A percentile compares a stretch with the other conserved stretches of the same genome.
These are phyloP conservation scores for Brassica incana DNA, from an alignment of 345 rosid genomes.

Conservation along the genomic window DNA sequence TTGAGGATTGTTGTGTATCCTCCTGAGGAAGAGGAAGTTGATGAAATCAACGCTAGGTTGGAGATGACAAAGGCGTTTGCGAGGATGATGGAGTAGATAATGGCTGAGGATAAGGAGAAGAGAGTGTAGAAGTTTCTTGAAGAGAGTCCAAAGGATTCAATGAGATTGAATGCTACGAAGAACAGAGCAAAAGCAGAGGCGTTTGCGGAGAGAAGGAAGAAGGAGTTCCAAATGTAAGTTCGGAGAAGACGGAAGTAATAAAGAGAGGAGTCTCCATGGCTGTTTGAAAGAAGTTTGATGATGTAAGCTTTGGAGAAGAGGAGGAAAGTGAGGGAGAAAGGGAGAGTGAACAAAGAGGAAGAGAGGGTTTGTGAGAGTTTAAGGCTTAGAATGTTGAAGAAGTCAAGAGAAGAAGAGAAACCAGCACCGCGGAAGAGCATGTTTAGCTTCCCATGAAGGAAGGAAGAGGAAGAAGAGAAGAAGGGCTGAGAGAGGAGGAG, in stretches of 20 bases:
- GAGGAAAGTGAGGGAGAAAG: constrained; percentile 72
- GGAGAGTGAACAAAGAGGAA: constrained; percentile 59
- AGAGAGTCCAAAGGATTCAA: constrained; percentile 47
- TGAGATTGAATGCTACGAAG: constrained; percentile 47
- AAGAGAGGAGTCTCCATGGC: constrained; percentile 43
- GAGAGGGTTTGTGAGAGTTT: constrained; percentile 79
- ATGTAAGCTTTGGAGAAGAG: constrained; percentile 67
- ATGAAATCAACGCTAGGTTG: constrained; percentile 60
- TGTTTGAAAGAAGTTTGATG: constrained; percentile 37
- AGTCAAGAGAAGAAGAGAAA: constrained; percentile 63
- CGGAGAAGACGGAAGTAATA: constrained; percentile 51
- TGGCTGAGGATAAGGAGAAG: constrained; percentile 57
- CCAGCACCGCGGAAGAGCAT: constrained; percentile 63
- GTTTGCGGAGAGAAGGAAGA: constrained; percentile 67
- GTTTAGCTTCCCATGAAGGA: constrained; percentile 42
- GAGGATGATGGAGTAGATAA: constrained; percentile 61
- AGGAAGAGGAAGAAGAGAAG: constrained; percentile 33
- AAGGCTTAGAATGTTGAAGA: constrained; percentile 53
- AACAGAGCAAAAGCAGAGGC: constrained; percentile 68
- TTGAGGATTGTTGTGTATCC: constrained; percentile 65
- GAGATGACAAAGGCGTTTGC: constrained; percentile 63
- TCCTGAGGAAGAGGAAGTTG: constrained; percentile 41
- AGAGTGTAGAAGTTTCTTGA: constrained; percentile 41
- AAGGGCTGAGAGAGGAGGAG: constrained; percentile 44
- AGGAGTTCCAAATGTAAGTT: constrained; percentile 51